A percentile compares a stretch with the other conserved stretches of the same genome.
Conservation (phyloP, 345 rosid genomes). For the Citrus maxima region DNA sequence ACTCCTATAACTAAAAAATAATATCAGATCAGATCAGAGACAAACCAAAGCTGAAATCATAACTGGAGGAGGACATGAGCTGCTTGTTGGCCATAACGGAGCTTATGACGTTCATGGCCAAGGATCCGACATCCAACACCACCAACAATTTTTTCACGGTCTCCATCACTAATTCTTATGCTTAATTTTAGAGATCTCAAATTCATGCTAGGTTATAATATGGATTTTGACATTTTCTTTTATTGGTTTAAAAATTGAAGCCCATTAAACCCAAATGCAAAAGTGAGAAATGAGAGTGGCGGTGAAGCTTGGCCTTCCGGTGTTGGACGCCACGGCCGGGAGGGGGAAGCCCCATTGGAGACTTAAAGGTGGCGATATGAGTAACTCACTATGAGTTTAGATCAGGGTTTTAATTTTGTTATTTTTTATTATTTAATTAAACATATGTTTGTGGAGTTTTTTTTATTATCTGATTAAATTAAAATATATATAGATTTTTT, state of each 20-base stretch:
- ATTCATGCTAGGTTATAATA: background rate
- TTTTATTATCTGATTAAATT: no score
- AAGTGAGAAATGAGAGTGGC: no score
- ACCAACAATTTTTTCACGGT: slow-evolving; percentile 57
- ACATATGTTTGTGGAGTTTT: no score
- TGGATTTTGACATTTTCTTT: background rate
- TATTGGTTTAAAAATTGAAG: background rate
- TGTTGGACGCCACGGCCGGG: no score
- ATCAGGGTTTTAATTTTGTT: no score
- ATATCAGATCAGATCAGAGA: slow-evolving; percentile 13
- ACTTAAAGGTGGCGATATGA: no score
- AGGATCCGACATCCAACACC: slow-evolving; percentile 88
- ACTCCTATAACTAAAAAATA: background rate
- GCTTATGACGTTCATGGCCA: slow-evolving; percentile 88
- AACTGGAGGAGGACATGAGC: slow-evolving; percentile 80
- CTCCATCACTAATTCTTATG: slow-evolving; percentile 28
- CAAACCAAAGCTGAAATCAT: slow-evolving; percentile 77
- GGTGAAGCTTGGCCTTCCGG: no score
- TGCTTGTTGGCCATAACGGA: slow-evolving; percentile 98
- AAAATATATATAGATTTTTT: no score
- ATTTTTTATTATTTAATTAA: no score
- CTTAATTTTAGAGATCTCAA: background rate
- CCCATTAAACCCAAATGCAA: no score
- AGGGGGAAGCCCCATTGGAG: no score
- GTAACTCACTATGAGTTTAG: no score